Base-by-base conservation (phyloP, 2,329 filamentous ascomycete species). In the Fusarium veterinarium region DNA sequence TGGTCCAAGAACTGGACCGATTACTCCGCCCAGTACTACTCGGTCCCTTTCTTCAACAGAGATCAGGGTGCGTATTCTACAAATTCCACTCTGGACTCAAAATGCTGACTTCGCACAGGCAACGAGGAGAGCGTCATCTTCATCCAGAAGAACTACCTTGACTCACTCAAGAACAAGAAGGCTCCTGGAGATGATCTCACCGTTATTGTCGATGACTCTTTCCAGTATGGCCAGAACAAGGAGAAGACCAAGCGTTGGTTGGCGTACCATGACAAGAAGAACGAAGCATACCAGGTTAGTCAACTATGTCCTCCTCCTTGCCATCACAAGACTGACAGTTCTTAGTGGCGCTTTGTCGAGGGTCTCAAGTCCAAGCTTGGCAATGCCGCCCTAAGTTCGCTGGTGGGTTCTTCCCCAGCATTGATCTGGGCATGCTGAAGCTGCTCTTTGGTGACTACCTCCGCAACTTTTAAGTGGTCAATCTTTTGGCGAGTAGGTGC, bases 161-260 rank as follows among this genome's bases (percentile, higher is more conserved):
- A 56, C 0, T 3, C 14, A 5, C 20, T 62, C 13, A 57, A 57
- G n/a, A 42, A 7, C n/a, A 48, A 49, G 20, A 42, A n/a, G 7
- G 20, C 3, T 1, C 17, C 41, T 37, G 51, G 42, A 37, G 51
- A 62, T 28, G 42, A 57, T 3, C 16, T 62, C 6, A 63, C 51
- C 5, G n/a, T 63, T 1, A 16, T 57, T 8, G 51, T 63, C 5
- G 51, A 63, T n/a, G 30, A 57, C 12, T 23, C 42, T 4, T 57
- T 63, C 14, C 52, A 63, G 30, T 63, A 49, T n/a, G 52, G 60
- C 4, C 41, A 48, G 28, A 57, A 62, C n/a, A 42, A 42, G 5
- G 51, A 62, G 17, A 41, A 41, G 20, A 57, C 35, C 9, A 48
- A 35, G 28, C 60, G 60, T 2, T 62, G 41, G 33, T 20, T 62